A percentile compares a stretch with the other conserved stretches of the same genome.
These are phyloP conservation scores for Zangia roseola DNA, from an alignment of 768 basidiomycete species.

Conservation along the genomic window DNA sequence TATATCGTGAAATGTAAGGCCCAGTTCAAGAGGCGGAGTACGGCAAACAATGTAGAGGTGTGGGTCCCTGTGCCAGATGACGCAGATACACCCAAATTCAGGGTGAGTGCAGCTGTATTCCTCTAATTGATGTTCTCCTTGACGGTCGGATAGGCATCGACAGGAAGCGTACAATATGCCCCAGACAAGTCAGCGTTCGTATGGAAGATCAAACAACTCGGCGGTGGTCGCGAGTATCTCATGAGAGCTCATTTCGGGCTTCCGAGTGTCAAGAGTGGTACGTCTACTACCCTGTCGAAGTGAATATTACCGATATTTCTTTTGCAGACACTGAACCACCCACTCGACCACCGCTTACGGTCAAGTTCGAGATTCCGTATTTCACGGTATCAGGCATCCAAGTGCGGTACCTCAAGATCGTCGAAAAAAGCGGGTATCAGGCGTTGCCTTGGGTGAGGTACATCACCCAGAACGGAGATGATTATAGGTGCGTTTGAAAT, in stretches of 20 bases:
- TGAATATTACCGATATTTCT: constrained; percentile 34
- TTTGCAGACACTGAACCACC: constrained; percentile 62
- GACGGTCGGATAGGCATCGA: constrained; percentile 71
- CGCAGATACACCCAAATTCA: constrained; percentile 95
- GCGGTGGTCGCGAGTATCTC: constrained; percentile 92
- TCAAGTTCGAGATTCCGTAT: constrained; percentile 98
- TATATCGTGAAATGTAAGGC: constrained; percentile 96
- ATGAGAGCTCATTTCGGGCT: constrained; percentile 99
- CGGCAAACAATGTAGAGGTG: constrained; percentile 98
- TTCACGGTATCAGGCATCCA: constrained; percentile 98
- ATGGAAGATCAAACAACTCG: constrained; percentile 99
- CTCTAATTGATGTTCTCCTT: background rate
- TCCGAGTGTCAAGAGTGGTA: constrained; percentile 89
- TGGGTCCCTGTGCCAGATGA: constrained; percentile 99
- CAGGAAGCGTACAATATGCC: constrained; percentile 93
- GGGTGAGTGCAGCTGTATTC: constrained; percentile 47
- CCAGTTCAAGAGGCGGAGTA: constrained; percentile 95
- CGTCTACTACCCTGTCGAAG: constrained; percentile 25
- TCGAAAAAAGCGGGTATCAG: constrained; percentile 98
- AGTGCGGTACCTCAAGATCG: constrained; percentile 96
- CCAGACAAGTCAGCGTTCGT: constrained; percentile 98
- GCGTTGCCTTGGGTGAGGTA: constrained; percentile 95
- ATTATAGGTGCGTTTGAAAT: constrained; percentile 64
- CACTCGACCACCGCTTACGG: constrained; percentile 91
- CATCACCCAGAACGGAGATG: constrained; percentile 89